These are phyloP conservation scores for Lactarius pseudohatsudake DNA, from an alignment of 768 basidiomycete genomes.

Conservation along the genomic window DNA sequence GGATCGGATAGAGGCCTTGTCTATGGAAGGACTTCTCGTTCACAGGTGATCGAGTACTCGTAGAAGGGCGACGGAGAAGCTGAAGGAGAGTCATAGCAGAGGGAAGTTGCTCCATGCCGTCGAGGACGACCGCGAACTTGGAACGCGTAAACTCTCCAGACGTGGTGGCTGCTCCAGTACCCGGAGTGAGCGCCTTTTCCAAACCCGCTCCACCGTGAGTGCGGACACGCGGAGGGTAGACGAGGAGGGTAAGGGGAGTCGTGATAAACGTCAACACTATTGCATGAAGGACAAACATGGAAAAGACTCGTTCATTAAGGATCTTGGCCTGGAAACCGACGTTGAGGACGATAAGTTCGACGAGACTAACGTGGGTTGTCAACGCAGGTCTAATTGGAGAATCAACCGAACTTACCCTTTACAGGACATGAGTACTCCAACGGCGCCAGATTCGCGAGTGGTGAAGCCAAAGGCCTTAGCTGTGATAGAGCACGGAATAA, in stretches of 20 bases:
- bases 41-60: background rate
- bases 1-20: background rate
- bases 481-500: slow-evolving; percentile 60
- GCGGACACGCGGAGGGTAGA: slow-evolving; percentile 71
- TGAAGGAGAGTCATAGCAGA: slow-evolving; percentile 81
- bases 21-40: slow-evolving; percentile 11
- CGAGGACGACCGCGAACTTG: slow-evolving; percentile 71
- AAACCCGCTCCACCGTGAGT: slow-evolving; percentile 34
- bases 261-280: slow-evolving; percentile 79
- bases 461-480: slow-evolving; percentile 65
- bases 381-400: background rate
- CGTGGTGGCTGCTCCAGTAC: background rate
- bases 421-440: slow-evolving; percentile 88
- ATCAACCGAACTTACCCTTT: slow-evolving; percentile 59
- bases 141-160: slow-evolving; percentile 47
- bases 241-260: slow-evolving; percentile 74
- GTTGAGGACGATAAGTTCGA: slow-evolving; percentile 91
- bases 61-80: slow-evolving; percentile 51
- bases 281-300: slow-evolving; percentile 85
- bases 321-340: slow-evolving; percentile 73
- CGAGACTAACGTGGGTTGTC: slow-evolving; percentile 44
- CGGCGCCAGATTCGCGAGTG: slow-evolving; percentile 74
- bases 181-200: slow-evolving; percentile 24
- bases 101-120: slow-evolving; percentile 78
- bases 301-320: slow-evolving; percentile 66